These are phyloP conservation scores for Acanthamoeba triangularis DNA, from an alignment of 208 protist genomes.

Conservation along the genomic window DNA sequence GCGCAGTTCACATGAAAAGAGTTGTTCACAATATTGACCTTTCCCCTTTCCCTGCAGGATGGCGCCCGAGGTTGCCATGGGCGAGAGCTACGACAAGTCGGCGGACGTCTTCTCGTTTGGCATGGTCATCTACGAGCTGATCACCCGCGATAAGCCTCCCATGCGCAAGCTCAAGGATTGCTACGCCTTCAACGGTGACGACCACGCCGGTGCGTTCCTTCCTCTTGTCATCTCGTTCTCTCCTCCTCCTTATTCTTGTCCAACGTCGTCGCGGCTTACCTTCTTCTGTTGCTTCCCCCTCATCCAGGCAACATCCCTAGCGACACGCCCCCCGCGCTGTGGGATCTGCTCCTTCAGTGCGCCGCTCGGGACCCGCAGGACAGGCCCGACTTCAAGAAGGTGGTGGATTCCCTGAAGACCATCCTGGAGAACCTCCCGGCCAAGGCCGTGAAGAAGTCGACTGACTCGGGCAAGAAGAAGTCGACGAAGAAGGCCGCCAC, in stretches of 20 bases:
- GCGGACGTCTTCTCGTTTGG: constrained; percentile 90
- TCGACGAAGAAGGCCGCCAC: constrained; percentile 27
- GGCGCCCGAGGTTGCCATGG: constrained; percentile 82
- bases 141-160: constrained; percentile 81
- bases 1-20: background rate
- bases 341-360: constrained; percentile 57
- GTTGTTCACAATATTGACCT: background rate
- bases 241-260: background rate
- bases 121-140: constrained; percentile 87
- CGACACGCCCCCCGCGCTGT: constrained; percentile 53
- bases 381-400: constrained; percentile 65
- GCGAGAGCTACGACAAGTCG: constrained; percentile 81
- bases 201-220: background rate
- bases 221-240: background rate
- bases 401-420: constrained; percentile 46
- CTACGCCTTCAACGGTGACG: constrained; percentile 72
- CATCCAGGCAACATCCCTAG: constrained; percentile 7
- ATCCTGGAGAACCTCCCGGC: constrained; percentile 21
- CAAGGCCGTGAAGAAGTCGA: constrained; percentile 47
- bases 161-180: constrained; percentile 74
- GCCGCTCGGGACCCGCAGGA: constrained; percentile 46
- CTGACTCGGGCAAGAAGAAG: constrained; percentile 26
- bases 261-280: background rate
- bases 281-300: background rate
- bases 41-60: background rate